Conservation (phyloP, 2,329 filamentous ascomycete genomes). For the Sordariomycetes sp. region DNA sequence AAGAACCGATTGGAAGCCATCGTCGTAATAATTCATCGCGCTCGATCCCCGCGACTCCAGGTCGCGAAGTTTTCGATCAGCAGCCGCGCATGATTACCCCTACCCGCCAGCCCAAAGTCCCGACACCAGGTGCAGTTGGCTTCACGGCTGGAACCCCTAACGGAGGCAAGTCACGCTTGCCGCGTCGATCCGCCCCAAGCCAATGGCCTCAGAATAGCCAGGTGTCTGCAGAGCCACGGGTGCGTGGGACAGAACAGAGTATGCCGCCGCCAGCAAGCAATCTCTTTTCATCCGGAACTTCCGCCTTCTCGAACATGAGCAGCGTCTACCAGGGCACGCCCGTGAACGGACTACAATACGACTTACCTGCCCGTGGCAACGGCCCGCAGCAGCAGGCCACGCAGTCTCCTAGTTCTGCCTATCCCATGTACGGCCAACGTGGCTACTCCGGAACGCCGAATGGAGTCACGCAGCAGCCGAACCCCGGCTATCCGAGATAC, state of each 20-base stretch:
- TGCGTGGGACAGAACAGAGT: neutral
- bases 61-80: neutral
- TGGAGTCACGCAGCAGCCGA: too few relatives aligned
- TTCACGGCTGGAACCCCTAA: neutral
- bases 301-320: conserved; percentile 37
- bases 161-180: neutral
- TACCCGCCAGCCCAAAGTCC: neutral
- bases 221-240: too few relatives aligned
- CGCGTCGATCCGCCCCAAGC: neutral
- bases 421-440: conserved; percentile 1
- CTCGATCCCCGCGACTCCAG: too few relatives aligned
- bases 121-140: neutral
- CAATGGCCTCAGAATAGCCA: too few relatives aligned
- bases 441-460: neutral
- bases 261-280: neutral
- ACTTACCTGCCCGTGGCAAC: neutral
- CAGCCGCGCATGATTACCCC: neutral
- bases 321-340: conserved; percentile 42
- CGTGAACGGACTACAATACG: conserved; percentile 9
- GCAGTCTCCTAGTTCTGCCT: conserved; percentile 3
- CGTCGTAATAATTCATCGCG: too few relatives aligned
- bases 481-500: too few relatives aligned
- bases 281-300: conserved; percentile 17
- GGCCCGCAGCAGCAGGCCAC: neutral
- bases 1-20: too few relatives aligned